Conservation (phyloP, 495 filamentous ascomycete genomes). For the Coniosporium apollinis region DNA sequence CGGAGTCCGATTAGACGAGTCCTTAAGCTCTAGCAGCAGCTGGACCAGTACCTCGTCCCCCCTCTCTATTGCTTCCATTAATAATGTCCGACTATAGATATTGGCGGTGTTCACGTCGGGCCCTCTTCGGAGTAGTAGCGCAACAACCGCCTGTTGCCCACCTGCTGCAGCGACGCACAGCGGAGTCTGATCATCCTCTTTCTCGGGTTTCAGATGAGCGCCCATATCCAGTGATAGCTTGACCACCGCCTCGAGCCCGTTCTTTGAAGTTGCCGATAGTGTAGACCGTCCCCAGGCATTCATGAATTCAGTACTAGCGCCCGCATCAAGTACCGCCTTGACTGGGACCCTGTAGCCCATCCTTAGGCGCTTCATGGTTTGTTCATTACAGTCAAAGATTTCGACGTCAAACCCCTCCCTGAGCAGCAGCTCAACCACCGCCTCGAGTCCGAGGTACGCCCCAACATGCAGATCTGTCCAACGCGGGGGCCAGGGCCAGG, state of each 20-base stretch:
- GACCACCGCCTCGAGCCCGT: constrained; percentile 1
- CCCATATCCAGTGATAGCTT: neutral
- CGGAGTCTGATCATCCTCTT: neutral
- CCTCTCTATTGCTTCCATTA: neutral
- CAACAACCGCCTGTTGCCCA: neutral
- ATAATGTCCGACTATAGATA: no score
- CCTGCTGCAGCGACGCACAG: neutral
- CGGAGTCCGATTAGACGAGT: neutral
- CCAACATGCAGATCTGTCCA: neutral
- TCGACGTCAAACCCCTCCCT: neutral
- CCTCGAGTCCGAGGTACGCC: neutral
- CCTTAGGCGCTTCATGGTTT: no score
- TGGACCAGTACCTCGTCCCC: neutral
- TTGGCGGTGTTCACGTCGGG: no score
- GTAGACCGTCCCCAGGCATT: no score
- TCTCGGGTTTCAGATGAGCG: neutral
- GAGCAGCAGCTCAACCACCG: constrained; percentile 2
- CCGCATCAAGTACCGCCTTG: no score
- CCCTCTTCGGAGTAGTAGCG: neutral
- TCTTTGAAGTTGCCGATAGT: no score
- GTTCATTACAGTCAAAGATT: no score
- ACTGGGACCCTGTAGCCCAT: no score
- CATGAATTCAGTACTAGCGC: no score
- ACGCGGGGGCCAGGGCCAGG: no score
- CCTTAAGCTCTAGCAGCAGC: neutral